Evolutionary conservation across 208 protist species (phyloP), one percentile per base, ranked within the genome.

Genomic region (Trypanosoma vivax): DNA sequence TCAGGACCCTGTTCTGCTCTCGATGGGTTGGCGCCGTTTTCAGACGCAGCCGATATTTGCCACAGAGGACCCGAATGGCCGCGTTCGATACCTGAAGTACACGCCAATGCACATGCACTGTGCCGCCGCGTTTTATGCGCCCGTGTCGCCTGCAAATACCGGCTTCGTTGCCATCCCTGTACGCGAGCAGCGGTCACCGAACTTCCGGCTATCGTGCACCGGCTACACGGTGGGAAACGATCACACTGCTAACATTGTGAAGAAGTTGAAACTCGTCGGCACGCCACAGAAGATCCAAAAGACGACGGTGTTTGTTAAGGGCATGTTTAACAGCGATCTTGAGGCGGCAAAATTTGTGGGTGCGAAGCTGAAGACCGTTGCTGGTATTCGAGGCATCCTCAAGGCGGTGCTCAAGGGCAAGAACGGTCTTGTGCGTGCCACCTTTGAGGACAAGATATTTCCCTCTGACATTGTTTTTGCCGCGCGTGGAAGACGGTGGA

Each of bases 361-460:
- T 2, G 99, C 98, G 0, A 90, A 90, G 41, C 68, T 99, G 25
- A 88, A 95, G 54, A 98, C 98, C 27, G 98, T 99, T 2, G 94
- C 86, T 16, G 98, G 98, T 42, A 96, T 99, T 16, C 87, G 98
- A 33, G 99, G 99, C 52, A 94, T 97, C 50, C 91, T 99, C 37
- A 99, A 99, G 76, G 93, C 97, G 16, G 90, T 96, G 24, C 41
- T 98, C 2, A 92, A 90, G 50, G 92, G 83, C 10, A 89, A 91
- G 55, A 50, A 81, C 29, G 97, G 97, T 28, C 55, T 89, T 23
- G 97, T 99, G 54, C 89, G 98, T 21, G 97, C 96, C 4, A 99
- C 97, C 11, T 99, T 99, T 62, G 98, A 99, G 86, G 98, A 99
- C 71, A 98, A 98, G 71, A 70, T 99, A n/a, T 79, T 98, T 18